Evolutionary conservation across 2,329 filamentous ascomycete genomes (phyloP).

Genomic region (Truncatella angustata): DNA sequence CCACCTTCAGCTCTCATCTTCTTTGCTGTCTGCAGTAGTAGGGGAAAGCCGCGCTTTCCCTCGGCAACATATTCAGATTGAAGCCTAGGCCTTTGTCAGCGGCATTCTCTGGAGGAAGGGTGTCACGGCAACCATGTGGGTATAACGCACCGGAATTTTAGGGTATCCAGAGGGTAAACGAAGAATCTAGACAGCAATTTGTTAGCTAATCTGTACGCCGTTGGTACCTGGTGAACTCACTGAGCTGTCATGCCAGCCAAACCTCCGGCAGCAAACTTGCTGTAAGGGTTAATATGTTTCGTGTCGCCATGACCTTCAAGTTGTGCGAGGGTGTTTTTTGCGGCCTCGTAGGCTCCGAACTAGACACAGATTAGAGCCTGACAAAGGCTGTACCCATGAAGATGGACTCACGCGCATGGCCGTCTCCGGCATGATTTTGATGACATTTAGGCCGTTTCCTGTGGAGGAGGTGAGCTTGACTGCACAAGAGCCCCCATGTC

Average conservation of each 20-base stretch:
- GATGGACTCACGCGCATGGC: constrained; percentile 68
- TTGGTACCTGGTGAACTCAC: constrained; percentile 44
- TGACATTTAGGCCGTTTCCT: constrained; percentile 94
- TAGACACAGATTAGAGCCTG: constrained; percentile 16
- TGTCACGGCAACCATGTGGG: background rate
- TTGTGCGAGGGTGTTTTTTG: constrained; percentile 81
- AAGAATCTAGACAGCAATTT: constrained; percentile 58
- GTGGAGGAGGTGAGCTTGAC: constrained; percentile 1
- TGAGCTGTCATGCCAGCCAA: constrained; percentile 93
- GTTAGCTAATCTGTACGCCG: constrained; percentile 20
- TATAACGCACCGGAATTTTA: constrained; percentile 59
- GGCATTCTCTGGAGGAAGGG: constrained; percentile 1
- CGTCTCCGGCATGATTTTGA: constrained; percentile 98
- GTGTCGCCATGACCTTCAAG: constrained; percentile 87
- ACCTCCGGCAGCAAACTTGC: constrained; percentile 88
- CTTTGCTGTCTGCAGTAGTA: constrained; percentile 77
- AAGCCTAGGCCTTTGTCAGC: constrained; percentile 60
- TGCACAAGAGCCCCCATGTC: background rate
- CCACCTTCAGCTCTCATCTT: constrained; percentile 84
- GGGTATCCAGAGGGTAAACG: constrained; percentile 89
- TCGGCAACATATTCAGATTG: constrained; percentile 92
- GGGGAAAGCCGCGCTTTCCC: constrained; percentile 76
- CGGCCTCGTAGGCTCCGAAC: constrained; percentile 95
- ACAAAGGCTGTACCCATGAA: background rate
- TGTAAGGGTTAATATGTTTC: constrained; percentile 73